Evolutionary conservation across 306 rosid species (phyloP), one percentile per base, ranked within the genome.

Genomic region (Fagus sylvatica): DNA sequence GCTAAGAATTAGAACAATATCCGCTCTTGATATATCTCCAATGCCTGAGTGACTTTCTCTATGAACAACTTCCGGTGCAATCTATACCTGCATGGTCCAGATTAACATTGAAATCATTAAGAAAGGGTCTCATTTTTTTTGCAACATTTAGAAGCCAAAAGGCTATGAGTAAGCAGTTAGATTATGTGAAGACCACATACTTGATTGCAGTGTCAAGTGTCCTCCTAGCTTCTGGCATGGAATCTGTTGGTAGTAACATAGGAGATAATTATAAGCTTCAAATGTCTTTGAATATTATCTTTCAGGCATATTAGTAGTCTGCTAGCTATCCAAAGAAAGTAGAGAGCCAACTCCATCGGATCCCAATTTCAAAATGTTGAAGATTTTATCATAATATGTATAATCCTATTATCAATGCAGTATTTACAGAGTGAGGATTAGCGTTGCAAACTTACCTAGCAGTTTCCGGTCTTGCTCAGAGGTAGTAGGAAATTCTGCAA

Each of bases 11-110:
- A 88, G 83, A 94, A 89, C 48, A 94, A 77, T 77, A 92, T 81
- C 76, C 84, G 76, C 74, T 89, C 97, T 82, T 85, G 97, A 88
- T 94, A 94, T 46, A 89, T 68, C 75, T 88, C 97, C 85, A 92
- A 79, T 71, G 98, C 88, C 61, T 84, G 88, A 64, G 89, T 83
- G 48, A 89, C 84, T 83, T 94, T 94, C 79, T 88, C 92, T 19
- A 92, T 74, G 49, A 88, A 88, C 83, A 90, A 82, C 78, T 92
- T 94, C 78, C 93, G 71, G 76, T 92, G 96, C 89, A 92, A 87
- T 70, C 98, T 88, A 73, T 87, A 90, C 85, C 98, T 94, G 97
- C 86, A 79, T 10, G 76, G 49, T 65, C 36, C 87, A 80, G 72
- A 80, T 39, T 49, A 76, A 61, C 46, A 65, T 11, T 49, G 60